Evolutionary conservation across 352 stramenopile species (phyloP), one percentile per base, ranked within the genome.

Genomic region (Plasmopara muralis): DNA sequence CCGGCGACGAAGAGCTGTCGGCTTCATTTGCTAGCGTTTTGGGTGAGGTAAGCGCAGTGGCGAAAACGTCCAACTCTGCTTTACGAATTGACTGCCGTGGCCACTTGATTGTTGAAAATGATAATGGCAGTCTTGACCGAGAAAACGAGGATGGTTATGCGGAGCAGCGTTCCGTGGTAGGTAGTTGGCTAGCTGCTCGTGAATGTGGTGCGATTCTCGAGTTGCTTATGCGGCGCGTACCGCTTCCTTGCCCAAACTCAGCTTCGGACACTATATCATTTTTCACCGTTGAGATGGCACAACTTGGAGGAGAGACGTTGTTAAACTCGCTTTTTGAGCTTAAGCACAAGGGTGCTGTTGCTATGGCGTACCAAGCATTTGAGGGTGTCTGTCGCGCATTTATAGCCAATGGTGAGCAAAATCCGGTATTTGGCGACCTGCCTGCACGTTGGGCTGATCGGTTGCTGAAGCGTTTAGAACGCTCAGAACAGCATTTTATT

Each of bases 281-380:
- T n/a, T 77, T 85, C 37, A 68, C 74, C 2, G 59, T 66, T 15
- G 71, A 85, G 15, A 77, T 78, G 51, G 74, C 81, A 6, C 56
- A 75, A n/a, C 57, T 62, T 14, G 68, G 67, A 31, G 87, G 84
- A 12, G 81, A 92, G 45, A 77, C 71, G 44, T 66, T 95, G 14
- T 56, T 95, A 5, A 79, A 90, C 57, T 79, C 84, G 43, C 59
- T 96, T 13, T 89, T 93, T 51, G 77, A 87, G 35, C 70, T 96
- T 14, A 95, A 95, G 51, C 87, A 96, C 69, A 89, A 91, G 53
- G 87, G 87, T 2, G 85, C 85, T 0, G 80, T 96, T 18, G 77
- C 83, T n/a, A 91, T 62, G 43, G 80, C 81, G 20, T 87, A 89
- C 47, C 74, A 87, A 33, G 62, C 82, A 15, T 94, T 95, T 40